Evolutionary conservation across 805 yeast genomes (phyloP).

Genomic region (Candida ascalaphidarum): DNA sequence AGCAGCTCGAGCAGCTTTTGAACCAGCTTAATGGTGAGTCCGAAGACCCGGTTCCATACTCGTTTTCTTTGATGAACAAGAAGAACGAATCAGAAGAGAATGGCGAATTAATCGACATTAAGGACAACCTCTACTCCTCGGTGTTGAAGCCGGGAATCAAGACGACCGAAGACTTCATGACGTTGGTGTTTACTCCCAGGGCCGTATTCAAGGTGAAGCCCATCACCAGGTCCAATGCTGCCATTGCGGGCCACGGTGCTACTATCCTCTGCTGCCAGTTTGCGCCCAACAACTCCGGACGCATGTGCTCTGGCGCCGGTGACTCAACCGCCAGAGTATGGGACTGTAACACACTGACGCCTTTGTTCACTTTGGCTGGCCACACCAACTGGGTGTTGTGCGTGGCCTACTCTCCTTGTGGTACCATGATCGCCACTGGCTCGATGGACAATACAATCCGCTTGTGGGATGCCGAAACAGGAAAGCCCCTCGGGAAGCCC

Average conservation of each 20-base stretch:
- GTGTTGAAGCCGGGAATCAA: constrained; percentile 79
- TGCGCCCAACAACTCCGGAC: constrained; percentile 80
- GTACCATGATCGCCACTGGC: constrained; percentile 87
- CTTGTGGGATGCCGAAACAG: constrained; percentile 76
- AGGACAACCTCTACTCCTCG: constrained; percentile 68
- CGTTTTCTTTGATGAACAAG: constrained; percentile 56
- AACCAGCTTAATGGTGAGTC: constrained; percentile 64
- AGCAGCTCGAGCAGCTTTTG: constrained; percentile 80
- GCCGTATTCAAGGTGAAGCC: constrained; percentile 92
- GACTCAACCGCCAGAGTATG: constrained; percentile 93
- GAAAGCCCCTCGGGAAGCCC: constrained; percentile 65
- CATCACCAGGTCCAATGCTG: constrained; percentile 82
- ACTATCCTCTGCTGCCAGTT: constrained; percentile 88
- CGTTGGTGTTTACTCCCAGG: constrained; percentile 86
- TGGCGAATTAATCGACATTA: constrained; percentile 56
- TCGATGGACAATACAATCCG: constrained; percentile 88
- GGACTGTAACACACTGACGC: constrained; percentile 95
- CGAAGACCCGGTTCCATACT: constrained; percentile 86
- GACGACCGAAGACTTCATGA: constrained; percentile 88
- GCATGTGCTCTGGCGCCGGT: constrained; percentile 94
- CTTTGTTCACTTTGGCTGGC: constrained; percentile 69
- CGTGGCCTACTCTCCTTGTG: constrained; percentile 89
- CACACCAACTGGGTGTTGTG: constrained; percentile 93
- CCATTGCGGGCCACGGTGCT: constrained; percentile 92
- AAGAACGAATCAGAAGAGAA: constrained; percentile 27